Evolutionary conservation across 768 basidiomycete genomes (phyloP).

Genomic region (Coprinellus micaceus): DNA sequence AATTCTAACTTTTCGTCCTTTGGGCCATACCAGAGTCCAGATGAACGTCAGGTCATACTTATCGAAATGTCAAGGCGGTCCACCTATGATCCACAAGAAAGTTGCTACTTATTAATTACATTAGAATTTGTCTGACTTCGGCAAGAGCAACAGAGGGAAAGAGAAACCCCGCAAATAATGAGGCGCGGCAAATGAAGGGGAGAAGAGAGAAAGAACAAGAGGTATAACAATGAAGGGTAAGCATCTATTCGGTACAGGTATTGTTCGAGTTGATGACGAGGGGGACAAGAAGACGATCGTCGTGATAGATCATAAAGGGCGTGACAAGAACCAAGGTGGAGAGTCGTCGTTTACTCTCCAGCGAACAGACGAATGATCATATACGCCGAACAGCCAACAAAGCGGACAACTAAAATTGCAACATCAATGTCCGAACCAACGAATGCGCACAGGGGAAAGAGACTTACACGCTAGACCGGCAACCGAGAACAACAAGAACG

Average conservation of each 20-base stretch:
- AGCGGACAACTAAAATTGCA: slow-evolving; percentile 63
- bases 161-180: no score
- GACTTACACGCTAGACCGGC: slow-evolving; percentile 80
- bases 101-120: no score
- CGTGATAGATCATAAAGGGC: not conserved
- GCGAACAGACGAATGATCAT: slow-evolving; percentile 85
- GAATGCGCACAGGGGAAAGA: not conserved
- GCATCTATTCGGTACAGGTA: not conserved
- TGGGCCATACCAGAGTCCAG: no score
- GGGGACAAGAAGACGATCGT: not conserved
- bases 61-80: no score
- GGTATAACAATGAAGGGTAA: not conserved
- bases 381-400: slow-evolving; percentile 77
- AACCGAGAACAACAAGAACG: slow-evolving; percentile 84
- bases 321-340: not conserved
- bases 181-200: not conserved
- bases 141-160: no score
- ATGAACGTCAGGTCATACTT: no score
- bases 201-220: not conserved
- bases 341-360: slow-evolving; percentile 57
- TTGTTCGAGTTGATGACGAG: not conserved
- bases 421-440: not conserved
- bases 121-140: no score
- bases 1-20: no score
- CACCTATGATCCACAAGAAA: no score